These are phyloP conservation scores for Candida chilensis DNA, from an alignment of 805 yeast species.

Conservation along the genomic window DNA sequence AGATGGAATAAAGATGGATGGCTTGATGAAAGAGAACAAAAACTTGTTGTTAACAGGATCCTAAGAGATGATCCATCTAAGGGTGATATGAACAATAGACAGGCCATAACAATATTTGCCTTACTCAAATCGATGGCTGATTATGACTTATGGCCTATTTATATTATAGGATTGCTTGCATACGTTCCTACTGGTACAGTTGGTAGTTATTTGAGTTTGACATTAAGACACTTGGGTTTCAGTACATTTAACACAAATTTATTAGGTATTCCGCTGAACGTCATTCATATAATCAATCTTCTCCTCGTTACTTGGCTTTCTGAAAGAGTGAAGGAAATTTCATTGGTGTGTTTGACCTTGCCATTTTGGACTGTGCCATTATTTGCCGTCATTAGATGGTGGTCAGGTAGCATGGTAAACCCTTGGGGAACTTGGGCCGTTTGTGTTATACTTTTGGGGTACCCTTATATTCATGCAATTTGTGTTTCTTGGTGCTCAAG, in stretches of 20 bases:
- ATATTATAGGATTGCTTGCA: conserved; percentile 34
- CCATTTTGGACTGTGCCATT: conserved; percentile 22
- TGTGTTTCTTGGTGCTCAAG: conserved; percentile 53
- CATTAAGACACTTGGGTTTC: conserved; percentile 41
- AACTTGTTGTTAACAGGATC: conserved; percentile 27
- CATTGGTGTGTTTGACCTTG: conserved; percentile 13
- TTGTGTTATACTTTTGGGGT: conserved; percentile 25
- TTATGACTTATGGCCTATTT: conserved; percentile 48
- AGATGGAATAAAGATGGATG: conserved; percentile 42
- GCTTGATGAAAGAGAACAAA: conserved; percentile 25
- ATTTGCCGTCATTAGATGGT: conserved; percentile 20
- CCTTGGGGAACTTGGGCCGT: conserved; percentile 37
- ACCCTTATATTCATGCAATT: conserved; percentile 45
- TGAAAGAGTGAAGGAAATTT: conserved; percentile 18
- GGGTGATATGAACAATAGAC: conserved; percentile 58
- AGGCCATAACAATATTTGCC: conserved; percentile 32
- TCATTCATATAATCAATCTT: conserved; percentile 24
- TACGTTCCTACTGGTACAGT: conserved; percentile 26
- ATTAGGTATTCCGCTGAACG: conserved; percentile 40
- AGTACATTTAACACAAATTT: conserved; percentile 41
- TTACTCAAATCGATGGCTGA: conserved; percentile 33
- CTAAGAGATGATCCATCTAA: conserved; percentile 33
- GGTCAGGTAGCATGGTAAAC: conserved; percentile 27
- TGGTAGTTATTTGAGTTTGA: conserved; percentile 37
- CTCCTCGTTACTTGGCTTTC: conserved; percentile 23